phyloP scores from a whole-genome alignment of 2,329 filamentous ascomycete genomes.

The Verticillium alfalfae region DNA sequence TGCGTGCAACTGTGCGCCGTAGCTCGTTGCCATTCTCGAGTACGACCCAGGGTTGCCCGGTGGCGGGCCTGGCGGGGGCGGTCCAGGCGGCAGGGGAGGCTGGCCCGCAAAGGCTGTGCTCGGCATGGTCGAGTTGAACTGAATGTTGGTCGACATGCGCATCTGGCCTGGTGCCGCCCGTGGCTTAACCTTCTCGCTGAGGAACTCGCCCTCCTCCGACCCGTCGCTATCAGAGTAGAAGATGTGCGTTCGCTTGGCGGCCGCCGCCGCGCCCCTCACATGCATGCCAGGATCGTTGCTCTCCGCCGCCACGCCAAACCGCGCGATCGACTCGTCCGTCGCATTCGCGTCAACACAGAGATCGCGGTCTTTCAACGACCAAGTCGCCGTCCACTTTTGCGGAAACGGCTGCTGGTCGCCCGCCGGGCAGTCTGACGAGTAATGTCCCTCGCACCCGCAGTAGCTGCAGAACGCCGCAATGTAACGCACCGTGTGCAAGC shows the following conservation, averaged over 20 bases:
- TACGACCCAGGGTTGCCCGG: slow-evolving; percentile 13
- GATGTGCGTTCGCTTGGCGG: slow-evolving; percentile 29
- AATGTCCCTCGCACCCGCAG: slow-evolving; percentile 52
- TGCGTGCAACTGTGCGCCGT: slow-evolving; percentile 6
- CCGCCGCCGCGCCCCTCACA: slow-evolving; percentile 23
- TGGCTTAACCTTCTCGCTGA: slow-evolving; percentile 27
- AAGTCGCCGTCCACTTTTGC: slow-evolving; percentile 32
- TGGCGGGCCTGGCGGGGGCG: slow-evolving; percentile 23
- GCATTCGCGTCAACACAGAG: slow-evolving; percentile 44
- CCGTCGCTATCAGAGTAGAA: slow-evolving; percentile 42
- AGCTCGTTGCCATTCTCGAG: slow-evolving; percentile 9
- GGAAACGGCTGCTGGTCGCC: slow-evolving; percentile 13
- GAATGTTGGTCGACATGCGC: slow-evolving; percentile 33
- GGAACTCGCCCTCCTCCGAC: slow-evolving; percentile 36
- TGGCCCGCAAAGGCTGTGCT: slow-evolving; percentile 16
- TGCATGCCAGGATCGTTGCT: slow-evolving; percentile 19
- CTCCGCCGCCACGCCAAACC: slow-evolving; percentile 17
- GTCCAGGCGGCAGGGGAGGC: slow-evolving; percentile 32
- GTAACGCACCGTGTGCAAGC: slow-evolving; percentile 39
- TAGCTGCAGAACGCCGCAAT: slow-evolving; percentile 49
- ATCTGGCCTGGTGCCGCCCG: slow-evolving; percentile 25
- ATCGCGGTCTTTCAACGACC: slow-evolving; percentile 43
- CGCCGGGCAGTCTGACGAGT: slow-evolving; percentile 46
- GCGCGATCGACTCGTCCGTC: slow-evolving; percentile 26
- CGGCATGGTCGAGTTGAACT: slow-evolving; percentile 16